Percentiles rank a stretch among this genome's conserved stretches.
phyloP scores from a whole-genome alignment of 257 asterid genomes.

The Handroanthus guayacan region DNA sequence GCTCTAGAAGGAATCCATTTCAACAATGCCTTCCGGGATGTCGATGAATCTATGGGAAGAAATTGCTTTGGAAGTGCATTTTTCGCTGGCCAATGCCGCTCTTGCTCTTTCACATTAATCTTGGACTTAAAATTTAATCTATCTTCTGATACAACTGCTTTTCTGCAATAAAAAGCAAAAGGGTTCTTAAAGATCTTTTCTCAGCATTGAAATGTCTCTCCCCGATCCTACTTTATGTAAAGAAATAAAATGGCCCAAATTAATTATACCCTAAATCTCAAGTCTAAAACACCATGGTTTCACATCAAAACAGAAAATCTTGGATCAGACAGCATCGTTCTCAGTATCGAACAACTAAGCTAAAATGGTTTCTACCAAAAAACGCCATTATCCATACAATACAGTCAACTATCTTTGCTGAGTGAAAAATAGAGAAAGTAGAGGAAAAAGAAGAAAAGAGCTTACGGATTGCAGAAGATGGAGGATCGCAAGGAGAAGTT shows the following conservation, averaged over 20 bases:
- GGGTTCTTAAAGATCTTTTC: slow-evolving; percentile 14
- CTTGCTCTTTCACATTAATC: slow-evolving; percentile 44
- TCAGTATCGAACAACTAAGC: background rate
- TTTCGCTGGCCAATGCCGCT: slow-evolving; percentile 35
- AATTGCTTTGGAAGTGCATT: slow-evolving; percentile 34
- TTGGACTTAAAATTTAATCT: slow-evolving; percentile 38
- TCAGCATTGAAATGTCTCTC: background rate
- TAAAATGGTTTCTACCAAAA: too few relatives aligned
- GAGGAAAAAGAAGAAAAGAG: background rate
- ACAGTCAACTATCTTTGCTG: slow-evolving; percentile 19
- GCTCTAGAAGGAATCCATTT: slow-evolving; percentile 50
- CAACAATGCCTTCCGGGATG: slow-evolving; percentile 13
- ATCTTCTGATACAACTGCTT: slow-evolving; percentile 44
- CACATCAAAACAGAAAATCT: background rate
- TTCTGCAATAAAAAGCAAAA: slow-evolving; percentile 46
- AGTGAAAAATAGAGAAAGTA: background rate
- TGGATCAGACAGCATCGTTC: background rate
- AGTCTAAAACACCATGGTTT: background rate
- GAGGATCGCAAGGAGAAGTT: slow-evolving; percentile 49
- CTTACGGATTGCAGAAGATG: slow-evolving; percentile 53
- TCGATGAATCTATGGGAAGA: slow-evolving; percentile 23
- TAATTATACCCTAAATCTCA: background rate
- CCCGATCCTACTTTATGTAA: too few relatives aligned
- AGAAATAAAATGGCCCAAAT: slow-evolving; percentile 20
- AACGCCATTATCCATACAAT: background rate